Conservation (phyloP, 495 filamentous ascomycete genomes). For the Tuber umbilicatum region DNA sequence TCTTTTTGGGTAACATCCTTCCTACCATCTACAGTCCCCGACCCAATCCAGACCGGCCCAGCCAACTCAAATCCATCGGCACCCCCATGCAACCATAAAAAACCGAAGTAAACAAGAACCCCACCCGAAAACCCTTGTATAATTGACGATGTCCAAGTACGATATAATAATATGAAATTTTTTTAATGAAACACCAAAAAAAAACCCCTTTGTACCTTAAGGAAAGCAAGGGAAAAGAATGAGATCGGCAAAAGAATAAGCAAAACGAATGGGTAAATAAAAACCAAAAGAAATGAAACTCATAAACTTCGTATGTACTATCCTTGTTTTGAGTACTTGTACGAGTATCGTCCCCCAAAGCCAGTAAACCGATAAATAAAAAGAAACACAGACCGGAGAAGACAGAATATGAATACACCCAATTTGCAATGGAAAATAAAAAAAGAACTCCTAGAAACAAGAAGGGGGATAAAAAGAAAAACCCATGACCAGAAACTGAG, state of each 20-base stretch:
- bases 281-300: slow-evolving; percentile 4
- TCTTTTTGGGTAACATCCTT: neutral
- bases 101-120: neutral
- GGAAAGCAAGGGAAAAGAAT: neutral
- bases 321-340: neutral
- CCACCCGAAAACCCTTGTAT: neutral
- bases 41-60: neutral
- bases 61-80: neutral
- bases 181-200: neutral
- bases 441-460: neutral
- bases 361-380: neutral
- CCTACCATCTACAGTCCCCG: neutral
- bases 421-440: neutral
- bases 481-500: neutral
- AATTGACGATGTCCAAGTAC: neutral
- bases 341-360: neutral
- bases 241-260: neutral
- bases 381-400: neutral
- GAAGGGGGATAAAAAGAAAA: neutral
- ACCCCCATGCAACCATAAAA: neutral
- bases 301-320: neutral
- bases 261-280: slow-evolving; percentile 2
- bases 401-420: neutral
- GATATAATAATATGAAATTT: too few species aligned
- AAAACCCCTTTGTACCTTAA: neutral